Evolutionary conservation across 495 filamentous ascomycete species (phyloP).

Genomic region (Penicillium ucsense): DNA sequence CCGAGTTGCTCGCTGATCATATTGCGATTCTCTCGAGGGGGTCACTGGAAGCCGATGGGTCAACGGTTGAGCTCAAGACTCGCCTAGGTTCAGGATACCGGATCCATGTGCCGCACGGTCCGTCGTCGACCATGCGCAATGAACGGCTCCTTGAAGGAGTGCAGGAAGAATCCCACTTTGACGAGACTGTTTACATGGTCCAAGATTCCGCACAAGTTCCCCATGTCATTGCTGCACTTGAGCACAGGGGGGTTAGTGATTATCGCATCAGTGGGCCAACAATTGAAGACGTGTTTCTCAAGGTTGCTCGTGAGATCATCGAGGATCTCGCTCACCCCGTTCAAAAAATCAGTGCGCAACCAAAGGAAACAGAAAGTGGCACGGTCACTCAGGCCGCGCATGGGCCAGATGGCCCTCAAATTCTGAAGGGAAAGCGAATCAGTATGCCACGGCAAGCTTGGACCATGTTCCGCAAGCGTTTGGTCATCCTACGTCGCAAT

Average conservation of each 20-base stretch:
- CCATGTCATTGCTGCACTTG: conserved; percentile 54
- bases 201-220: conserved; percentile 52
- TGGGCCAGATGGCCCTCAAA: conserved; percentile 29
- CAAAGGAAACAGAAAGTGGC: not conserved
- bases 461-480: conserved; percentile 68
- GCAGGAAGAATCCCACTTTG: conserved; percentile 47
- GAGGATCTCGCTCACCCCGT: not conserved
- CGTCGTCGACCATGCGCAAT: conserved; percentile 18
- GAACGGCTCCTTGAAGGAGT: conserved; percentile 43
- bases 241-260: conserved; percentile 50
- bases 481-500: conserved; percentile 66
- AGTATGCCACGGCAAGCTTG: conserved; percentile 53
- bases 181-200: conserved; percentile 62
- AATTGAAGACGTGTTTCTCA: conserved; percentile 81
- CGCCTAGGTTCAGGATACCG: conserved; percentile 65
- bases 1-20: conserved; percentile 64
- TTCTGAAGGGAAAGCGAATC: conserved; percentile 59
- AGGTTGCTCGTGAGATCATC: conserved; percentile 59
- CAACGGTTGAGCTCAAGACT: conserved; percentile 68
- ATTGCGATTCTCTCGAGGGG: conserved; percentile 73
- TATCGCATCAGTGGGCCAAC: conserved; percentile 76
- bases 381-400: no score
- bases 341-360: no score
- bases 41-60: conserved; percentile 57
- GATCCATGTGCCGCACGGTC: conserved; percentile 54